A percentile compares a stretch with the other conserved stretches of the same genome.
Conservation (phyloP, 345 rosid genomes). For the Physaria fendleri region DNA sequence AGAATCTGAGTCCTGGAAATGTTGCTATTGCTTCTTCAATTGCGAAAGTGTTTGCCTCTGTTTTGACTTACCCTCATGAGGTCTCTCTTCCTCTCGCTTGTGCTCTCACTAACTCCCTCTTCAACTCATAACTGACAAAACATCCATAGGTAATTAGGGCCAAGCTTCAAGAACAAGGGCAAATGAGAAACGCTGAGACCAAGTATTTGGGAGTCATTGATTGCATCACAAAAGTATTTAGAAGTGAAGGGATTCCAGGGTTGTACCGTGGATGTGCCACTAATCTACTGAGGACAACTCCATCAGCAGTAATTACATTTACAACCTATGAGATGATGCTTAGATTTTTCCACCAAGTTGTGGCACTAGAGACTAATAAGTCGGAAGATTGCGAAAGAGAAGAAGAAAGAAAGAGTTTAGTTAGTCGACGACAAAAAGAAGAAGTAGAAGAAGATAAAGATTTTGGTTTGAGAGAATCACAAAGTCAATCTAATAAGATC, state of each 20-base stretch:
- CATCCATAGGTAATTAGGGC: conserved; percentile 68
- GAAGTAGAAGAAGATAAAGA: conserved; percentile 24
- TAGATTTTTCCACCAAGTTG: conserved; percentile 37
- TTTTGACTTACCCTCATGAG: conserved; percentile 93
- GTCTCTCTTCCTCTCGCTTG: conserved; percentile 29
- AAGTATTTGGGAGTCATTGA: conserved; percentile 62
- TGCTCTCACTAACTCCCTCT: background rate
- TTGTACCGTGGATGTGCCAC: conserved; percentile 87
- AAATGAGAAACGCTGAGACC: conserved; percentile 37
- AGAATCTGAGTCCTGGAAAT: conserved; percentile 48
- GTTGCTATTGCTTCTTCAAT: conserved; percentile 78
- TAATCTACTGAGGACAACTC: conserved; percentile 70
- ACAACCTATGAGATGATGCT: conserved; percentile 79
- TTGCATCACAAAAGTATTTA: conserved; percentile 69
- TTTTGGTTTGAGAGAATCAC: conserved; percentile 21
- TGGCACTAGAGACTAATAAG: conserved; percentile 35
- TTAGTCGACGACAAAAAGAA: conserved; percentile 10
- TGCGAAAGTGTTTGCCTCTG: conserved; percentile 77
- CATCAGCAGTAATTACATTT: conserved; percentile 79
- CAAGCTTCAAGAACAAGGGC: conserved; percentile 97
- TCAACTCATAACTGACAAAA: background rate
- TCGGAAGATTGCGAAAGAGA: conserved; percentile 6
- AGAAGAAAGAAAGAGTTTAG: conserved; percentile 19
- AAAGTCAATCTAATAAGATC: conserved; percentile 25
- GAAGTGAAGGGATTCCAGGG: conserved; percentile 61